phyloP scores from a whole-genome alignment of 768 basidiomycete genomes.

The Lenzites betulinus region DNA sequence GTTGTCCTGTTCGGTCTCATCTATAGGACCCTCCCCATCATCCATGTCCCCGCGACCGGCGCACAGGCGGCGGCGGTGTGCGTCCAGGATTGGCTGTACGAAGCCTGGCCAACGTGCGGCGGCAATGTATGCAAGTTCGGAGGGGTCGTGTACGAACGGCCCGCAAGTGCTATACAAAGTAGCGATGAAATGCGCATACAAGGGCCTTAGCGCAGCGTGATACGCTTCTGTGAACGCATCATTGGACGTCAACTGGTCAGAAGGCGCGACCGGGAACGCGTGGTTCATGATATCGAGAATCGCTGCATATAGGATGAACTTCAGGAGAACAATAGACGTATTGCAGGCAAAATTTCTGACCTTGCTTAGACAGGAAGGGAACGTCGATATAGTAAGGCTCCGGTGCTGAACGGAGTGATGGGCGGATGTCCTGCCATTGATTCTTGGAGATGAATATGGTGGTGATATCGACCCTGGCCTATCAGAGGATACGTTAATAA shows the following conservation, averaged over 20 bases:
- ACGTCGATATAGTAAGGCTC: constrained; percentile 73
- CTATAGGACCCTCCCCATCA: constrained; percentile 19
- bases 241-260: constrained; percentile 5
- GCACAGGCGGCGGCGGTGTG: constrained; percentile 11
- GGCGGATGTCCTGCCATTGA: constrained; percentile 74
- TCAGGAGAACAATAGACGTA: background rate
- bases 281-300: constrained; percentile 40
- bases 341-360: constrained; percentile 34
- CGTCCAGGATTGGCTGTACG: constrained; percentile 64
- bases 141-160: constrained; percentile 63
- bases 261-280: constrained; percentile 35
- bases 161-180: constrained; percentile 62
- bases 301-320: constrained; percentile 27
- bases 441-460: constrained; percentile 65
- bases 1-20: constrained; percentile 27
- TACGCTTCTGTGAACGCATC: constrained; percentile 39
- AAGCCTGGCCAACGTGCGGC: constrained; percentile 84
- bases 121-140: constrained; percentile 74
- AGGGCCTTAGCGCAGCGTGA: constrained; percentile 53
- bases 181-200: constrained; percentile 66
- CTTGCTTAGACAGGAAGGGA: constrained; percentile 53
- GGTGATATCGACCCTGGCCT: constrained; percentile 62
- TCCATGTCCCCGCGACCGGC: constrained; percentile 21
- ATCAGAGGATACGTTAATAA: background rate
- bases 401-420: constrained; percentile 64